phyloP scores from a whole-genome alignment of 352 stramenopile genomes.

The Globisporangium echinulatum region DNA sequence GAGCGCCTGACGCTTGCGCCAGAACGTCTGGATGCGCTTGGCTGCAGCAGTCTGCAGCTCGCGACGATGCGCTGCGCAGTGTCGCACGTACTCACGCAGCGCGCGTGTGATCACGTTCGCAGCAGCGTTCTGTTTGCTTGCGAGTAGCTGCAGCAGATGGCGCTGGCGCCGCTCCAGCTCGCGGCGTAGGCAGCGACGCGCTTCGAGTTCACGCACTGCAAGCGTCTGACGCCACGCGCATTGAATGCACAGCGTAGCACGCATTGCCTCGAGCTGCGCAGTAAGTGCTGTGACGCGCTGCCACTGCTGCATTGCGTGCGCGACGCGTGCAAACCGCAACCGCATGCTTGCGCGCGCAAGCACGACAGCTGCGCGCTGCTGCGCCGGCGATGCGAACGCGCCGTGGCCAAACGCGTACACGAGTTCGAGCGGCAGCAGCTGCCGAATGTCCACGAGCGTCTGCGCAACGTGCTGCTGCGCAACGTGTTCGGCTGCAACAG shows the following conservation, averaged over 20 bases:
- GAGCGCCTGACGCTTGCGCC: slow-evolving; percentile 32
- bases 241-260: slow-evolving; percentile 24
- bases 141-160: slow-evolving; percentile 30
- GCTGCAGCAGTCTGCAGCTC: slow-evolving; percentile 18
- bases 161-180: slow-evolving; percentile 45
- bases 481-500: slow-evolving; percentile 10
- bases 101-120: slow-evolving; percentile 39
- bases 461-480: slow-evolving; percentile 33
- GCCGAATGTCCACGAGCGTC: slow-evolving; percentile 41
- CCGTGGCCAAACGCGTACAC: slow-evolving; percentile 55
- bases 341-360: slow-evolving; percentile 36
- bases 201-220: slow-evolving; percentile 19
- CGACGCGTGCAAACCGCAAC: slow-evolving; percentile 32
- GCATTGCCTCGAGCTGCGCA: slow-evolving; percentile 11
- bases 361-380: slow-evolving; percentile 44
- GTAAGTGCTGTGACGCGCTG: slow-evolving; percentile 17
- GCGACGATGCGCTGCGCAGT: slow-evolving; percentile 4
- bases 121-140: slow-evolving; percentile 35
- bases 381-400: slow-evolving; percentile 52
- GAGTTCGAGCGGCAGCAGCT: slow-evolving; percentile 56
- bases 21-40: slow-evolving; percentile 41
- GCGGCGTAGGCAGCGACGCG: slow-evolving; percentile 19
- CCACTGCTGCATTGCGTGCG: slow-evolving; percentile 42
- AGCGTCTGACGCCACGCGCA: slow-evolving; percentile 58
- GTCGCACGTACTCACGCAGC: slow-evolving; percentile 20